Percentiles rank a stretch among this genome's conserved stretches.
These are phyloP conservation scores for Tetrapisispora arboricola DNA, from an alignment of 805 yeast genomes.

Conservation along the genomic window DNA sequence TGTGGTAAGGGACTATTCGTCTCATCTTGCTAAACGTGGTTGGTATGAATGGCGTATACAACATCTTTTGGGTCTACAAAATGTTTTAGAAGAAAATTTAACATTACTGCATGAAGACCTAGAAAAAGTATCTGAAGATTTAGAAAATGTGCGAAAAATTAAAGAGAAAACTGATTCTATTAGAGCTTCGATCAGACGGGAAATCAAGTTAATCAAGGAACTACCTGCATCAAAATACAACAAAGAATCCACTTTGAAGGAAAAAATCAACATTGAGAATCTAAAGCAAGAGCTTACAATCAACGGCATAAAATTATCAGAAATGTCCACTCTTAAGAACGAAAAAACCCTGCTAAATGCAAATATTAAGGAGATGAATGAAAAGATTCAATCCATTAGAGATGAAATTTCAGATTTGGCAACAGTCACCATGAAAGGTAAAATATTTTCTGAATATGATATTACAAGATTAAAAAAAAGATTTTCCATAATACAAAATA, in stretches of 20 bases:
- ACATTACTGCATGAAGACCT: conserved; percentile 17
- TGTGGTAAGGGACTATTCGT: conserved; percentile 40
- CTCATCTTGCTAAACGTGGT: conserved; percentile 41
- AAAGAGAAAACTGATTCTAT: conserved; percentile 9
- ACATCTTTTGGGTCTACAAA: conserved; percentile 37
- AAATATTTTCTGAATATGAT: neutral
- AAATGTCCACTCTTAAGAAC: conserved; percentile 6
- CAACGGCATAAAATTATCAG: conserved; percentile 6
- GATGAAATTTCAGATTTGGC: neutral
- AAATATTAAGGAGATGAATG: conserved; percentile 3
- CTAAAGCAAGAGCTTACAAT: conserved; percentile 10
- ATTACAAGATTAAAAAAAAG: conserved; percentile 6
- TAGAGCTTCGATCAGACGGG: conserved; percentile 12
- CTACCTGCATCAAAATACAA: conserved; percentile 6
- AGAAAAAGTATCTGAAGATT: conserved; percentile 10
- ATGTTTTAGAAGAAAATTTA: conserved; percentile 22
- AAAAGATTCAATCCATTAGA: neutral
- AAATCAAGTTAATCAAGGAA: conserved; percentile 14
- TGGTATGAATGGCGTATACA: conserved; percentile 59
- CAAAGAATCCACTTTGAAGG: conserved; percentile 7
- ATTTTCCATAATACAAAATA: conserved; percentile 5
- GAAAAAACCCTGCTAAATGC: conserved; percentile 1
- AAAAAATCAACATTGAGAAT: conserved; percentile 11
- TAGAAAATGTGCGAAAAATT: conserved; percentile 7
- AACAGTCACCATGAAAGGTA: neutral